These are phyloP conservation scores for Kodamaea hsintzibuensis DNA, from an alignment of 805 yeast genomes.

Conservation along the genomic window DNA sequence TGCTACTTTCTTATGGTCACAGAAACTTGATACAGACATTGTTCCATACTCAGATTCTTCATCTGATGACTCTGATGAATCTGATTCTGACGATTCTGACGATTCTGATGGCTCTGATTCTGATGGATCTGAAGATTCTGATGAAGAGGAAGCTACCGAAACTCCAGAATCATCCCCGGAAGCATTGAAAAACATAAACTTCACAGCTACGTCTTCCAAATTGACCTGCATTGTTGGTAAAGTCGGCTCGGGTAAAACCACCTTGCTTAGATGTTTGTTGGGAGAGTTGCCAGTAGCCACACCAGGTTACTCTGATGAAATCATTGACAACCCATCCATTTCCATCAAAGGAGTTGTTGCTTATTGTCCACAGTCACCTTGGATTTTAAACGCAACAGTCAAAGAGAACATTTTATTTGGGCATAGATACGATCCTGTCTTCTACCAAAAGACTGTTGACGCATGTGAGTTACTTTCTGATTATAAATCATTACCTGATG, in stretches of 20 bases:
- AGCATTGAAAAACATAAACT: conserved; percentile 17
- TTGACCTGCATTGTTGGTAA: conserved; percentile 43
- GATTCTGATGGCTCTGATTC: neutral
- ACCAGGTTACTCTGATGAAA: neutral
- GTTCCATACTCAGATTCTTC: neutral
- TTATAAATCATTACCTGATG: conserved; percentile 37
- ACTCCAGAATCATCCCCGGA: neutral
- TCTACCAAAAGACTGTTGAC: conserved; percentile 31
- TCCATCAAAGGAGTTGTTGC: conserved; percentile 29
- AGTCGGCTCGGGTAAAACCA: conserved; percentile 43
- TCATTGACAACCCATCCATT: conserved; percentile 2
- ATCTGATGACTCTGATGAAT: neutral
- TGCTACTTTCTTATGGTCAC: conserved; percentile 37
- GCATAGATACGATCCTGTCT: conserved; percentile 27
- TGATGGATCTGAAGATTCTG: neutral
- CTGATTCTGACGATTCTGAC: neutral
- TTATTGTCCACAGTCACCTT: conserved; percentile 41
- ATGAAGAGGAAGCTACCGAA: neutral
- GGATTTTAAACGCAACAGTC: conserved; percentile 43
- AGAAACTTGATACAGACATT: neutral
- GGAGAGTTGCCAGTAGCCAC: conserved; percentile 28
- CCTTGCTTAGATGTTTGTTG: conserved; percentile 34
- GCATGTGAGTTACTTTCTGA: conserved; percentile 42
- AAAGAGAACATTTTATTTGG: conserved; percentile 44
- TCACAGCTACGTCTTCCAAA: conserved; percentile 28